Conservation (phyloP, 345 rosid genomes). For the Boechera retrofracta region DNA sequence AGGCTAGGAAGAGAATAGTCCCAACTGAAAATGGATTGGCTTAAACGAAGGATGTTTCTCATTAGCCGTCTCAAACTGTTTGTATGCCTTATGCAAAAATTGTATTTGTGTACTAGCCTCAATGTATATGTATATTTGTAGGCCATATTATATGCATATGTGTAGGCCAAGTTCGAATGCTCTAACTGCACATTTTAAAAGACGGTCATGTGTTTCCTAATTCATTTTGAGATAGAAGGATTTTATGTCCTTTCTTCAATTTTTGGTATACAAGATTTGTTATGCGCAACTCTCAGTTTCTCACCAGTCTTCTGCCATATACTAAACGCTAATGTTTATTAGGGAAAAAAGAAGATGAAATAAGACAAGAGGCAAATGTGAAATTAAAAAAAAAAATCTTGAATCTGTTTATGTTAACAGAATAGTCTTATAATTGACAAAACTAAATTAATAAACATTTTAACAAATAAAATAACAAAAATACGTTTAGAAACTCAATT, state of each 20-base stretch:
- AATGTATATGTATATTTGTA: no score
- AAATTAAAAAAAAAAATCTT: no score
- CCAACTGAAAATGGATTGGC: constrained; percentile 21
- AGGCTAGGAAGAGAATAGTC: constrained; percentile 35
- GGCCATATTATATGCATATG: background rate
- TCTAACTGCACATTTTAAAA: background rate
- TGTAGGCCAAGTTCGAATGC: background rate
- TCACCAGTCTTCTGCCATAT: constrained; percentile 35
- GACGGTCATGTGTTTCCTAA: background rate
- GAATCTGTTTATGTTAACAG: no score
- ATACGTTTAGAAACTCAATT: no score
- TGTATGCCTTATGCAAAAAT: background rate
- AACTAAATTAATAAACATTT: no score
- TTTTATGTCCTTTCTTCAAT: background rate
- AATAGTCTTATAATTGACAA: background rate
- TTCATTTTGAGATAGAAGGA: no score
- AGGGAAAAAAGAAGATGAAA: no score
- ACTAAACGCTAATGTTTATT: no score
- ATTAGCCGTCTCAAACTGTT: background rate
- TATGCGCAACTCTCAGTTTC: constrained; percentile 1
- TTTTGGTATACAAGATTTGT: constrained; percentile 3
- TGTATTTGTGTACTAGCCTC: no score
- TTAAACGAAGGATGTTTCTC: constrained; percentile 5
- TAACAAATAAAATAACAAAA: no score
- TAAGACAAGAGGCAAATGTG: no score